Base-by-base conservation (phyloP, 768 basidiomycete genomes). In the Lactarius hengduanensis region DNA sequence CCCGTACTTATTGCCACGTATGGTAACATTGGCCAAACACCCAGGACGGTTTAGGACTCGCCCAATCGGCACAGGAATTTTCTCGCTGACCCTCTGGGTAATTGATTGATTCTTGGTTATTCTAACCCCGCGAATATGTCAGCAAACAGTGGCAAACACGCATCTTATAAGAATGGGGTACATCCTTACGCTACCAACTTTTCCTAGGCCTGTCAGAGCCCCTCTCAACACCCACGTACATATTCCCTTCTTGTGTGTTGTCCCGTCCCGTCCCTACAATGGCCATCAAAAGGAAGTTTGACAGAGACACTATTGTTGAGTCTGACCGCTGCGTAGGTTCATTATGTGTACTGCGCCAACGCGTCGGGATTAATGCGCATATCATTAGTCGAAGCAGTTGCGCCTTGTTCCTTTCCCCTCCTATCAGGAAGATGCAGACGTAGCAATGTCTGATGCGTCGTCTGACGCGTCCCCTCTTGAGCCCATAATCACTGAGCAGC, bases 381-480 rank as follows among this genome's bases (percentile, higher is more conserved):
- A 73, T 16, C 45, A 26, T 43, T 32, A 71, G 70, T 78, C 80
- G 38, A 91, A 93, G 76, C 89, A 91, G 74, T 68, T 89, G 28
- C 91, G 88, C 79, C 81, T 90, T 66, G 79, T 91, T 64, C 88
- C 89, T 55, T 92, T 91, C 75, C 91, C 89, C 63, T 83, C 87
- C 72, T 80, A 54, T 43, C 50, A 63, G 66, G 74, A 77, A 67
- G 87, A 91, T 75, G 76, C 78, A 72, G 90, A 92, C 74, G 82
- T 87, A 69, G 78, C 82, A 70, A 93, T 93, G 91, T 85, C 82
- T 72, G 82, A 83, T 70, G 77, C 76, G 59, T 55, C 41, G 16
- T 77, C 80, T 59, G 78, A 76, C 66, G 57, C 36, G 16, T 80
- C 78, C 73, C 88, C 88, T 70, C 81, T 82, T 74, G 85, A 88